phyloP scores from a whole-genome alignment of 768 basidiomycete species.

The Boletus vinaceobasis region DNA sequence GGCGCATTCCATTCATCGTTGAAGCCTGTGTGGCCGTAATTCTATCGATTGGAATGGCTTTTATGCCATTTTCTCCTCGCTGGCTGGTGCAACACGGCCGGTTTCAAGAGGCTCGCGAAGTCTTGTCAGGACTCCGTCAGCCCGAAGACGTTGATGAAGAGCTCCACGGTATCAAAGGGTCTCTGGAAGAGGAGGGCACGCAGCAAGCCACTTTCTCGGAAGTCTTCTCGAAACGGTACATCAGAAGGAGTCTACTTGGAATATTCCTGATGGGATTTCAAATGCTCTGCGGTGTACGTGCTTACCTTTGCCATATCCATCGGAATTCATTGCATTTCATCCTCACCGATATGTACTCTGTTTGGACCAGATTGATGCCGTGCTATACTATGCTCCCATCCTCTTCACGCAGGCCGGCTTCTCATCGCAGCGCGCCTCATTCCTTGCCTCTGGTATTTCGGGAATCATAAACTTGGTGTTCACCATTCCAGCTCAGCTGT shows the following conservation, averaged over 20 bases:
- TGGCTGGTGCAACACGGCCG: constrained; percentile 34
- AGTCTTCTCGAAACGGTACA: constrained; percentile 28
- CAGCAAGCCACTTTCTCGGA: constrained; percentile 24
- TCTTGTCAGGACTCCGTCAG: constrained; percentile 23
- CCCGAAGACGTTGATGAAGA: constrained; percentile 19
- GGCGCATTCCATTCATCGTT: constrained; percentile 28
- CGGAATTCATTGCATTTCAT: not conserved
- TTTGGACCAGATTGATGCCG: constrained; percentile 24
- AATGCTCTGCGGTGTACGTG: constrained; percentile 34
- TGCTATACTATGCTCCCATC: constrained; percentile 42
- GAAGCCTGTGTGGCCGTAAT: constrained; percentile 20
- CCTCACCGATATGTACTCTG: not conserved
- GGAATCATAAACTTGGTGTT: constrained; percentile 42
- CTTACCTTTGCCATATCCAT: not conserved
- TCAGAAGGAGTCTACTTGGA: constrained; percentile 37
- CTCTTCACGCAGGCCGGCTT: constrained; percentile 51
- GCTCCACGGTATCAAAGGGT: constrained; percentile 15
- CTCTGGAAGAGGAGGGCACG: constrained; percentile 21
- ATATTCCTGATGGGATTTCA: constrained; percentile 44
- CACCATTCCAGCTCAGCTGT: constrained; percentile 38
- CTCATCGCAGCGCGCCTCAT: constrained; percentile 42
- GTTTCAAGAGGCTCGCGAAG: constrained; percentile 29
- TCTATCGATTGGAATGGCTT: constrained; percentile 23
- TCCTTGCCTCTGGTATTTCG: constrained; percentile 49
- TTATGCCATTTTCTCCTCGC: constrained; percentile 20